A percentile compares a stretch with the other conserved stretches of the same genome.
phyloP scores from a whole-genome alignment of 2,329 filamentous ascomycete species.

The Balansia obtecta region DNA sequence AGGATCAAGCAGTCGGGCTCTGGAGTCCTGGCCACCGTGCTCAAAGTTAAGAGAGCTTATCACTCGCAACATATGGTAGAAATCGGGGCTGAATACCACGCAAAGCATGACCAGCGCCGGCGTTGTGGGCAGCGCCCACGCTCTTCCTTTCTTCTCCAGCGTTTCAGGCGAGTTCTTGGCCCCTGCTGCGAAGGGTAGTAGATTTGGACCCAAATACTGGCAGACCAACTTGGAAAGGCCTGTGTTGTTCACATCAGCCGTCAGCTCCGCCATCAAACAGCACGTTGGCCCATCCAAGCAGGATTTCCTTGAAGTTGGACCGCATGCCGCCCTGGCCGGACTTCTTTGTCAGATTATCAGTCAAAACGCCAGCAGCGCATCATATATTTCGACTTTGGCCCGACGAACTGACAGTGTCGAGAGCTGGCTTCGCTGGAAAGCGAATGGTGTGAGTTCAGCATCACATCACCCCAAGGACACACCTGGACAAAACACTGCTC shows the following conservation, averaged over 20 bases:
- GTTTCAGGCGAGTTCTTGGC: neutral
- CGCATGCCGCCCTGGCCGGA: slow-evolving; percentile 11
- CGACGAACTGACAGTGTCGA: too few relatives aligned
- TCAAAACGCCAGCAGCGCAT: neutral
- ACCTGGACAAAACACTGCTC: too few relatives aligned
- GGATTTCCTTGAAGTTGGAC: slow-evolving; percentile 13
- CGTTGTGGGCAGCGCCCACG: too few relatives aligned
- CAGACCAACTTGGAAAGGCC: slow-evolving; percentile 7
- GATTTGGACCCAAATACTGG: slow-evolving; percentile 4
- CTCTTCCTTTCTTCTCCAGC: slow-evolving; percentile 4
- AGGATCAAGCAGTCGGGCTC: slow-evolving; percentile 13
- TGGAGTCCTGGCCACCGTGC: slow-evolving; percentile 9
- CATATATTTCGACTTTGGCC: slow-evolving; percentile 6
- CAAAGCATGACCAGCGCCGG: too few relatives aligned
- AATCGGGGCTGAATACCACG: neutral
- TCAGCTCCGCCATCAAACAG: too few relatives aligned
- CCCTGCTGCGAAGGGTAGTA: neutral
- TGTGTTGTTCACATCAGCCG: too few relatives aligned
- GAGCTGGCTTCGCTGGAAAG: too few relatives aligned
- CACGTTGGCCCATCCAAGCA: too few relatives aligned
- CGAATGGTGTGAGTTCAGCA: too few relatives aligned
- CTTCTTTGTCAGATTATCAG: slow-evolving; percentile 10
- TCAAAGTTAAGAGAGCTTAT: slow-evolving; percentile 20
- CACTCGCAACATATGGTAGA: slow-evolving; percentile 16
- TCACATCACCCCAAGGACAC: too few relatives aligned